phyloP scores from a whole-genome alignment of 495 filamentous ascomycete genomes.

The Tuber umbilicatum region DNA sequence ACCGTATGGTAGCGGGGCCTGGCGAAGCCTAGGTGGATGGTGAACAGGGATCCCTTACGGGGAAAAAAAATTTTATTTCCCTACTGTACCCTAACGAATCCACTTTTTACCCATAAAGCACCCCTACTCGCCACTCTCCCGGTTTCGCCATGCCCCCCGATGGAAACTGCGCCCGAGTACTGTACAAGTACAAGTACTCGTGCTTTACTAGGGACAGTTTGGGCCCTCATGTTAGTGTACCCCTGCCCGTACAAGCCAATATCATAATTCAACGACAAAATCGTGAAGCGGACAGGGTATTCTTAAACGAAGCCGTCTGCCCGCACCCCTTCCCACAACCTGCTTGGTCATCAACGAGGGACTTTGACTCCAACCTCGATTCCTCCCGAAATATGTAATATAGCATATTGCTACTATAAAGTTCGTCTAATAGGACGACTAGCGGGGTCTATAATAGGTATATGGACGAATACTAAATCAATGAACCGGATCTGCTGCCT shows the following conservation, averaged over 20 bases:
- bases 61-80: too few species aligned
- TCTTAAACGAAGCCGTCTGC: background rate
- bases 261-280: background rate
- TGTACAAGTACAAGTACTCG: too few species aligned
- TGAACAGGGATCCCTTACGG: too few species aligned
- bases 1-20: too few species aligned
- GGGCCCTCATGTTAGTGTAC: background rate
- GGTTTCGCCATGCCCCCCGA: too few species aligned
- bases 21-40: too few species aligned
- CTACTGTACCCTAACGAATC: too few species aligned
- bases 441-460: background rate
- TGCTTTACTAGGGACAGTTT: background rate
- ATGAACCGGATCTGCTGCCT: background rate
- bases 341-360: background rate
- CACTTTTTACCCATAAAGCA: too few species aligned
- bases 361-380: background rate
- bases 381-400: background rate
- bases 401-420: background rate
- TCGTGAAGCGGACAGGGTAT: background rate
- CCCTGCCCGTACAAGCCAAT: background rate
- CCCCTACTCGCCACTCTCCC: too few species aligned
- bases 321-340: background rate
- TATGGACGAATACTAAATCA: background rate
- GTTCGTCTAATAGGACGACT: background rate
- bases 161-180: too few species aligned